Evolutionary conservation across 441 rosid genomes (phyloP).

Genomic region (Adansonia rubrostipa): DNA sequence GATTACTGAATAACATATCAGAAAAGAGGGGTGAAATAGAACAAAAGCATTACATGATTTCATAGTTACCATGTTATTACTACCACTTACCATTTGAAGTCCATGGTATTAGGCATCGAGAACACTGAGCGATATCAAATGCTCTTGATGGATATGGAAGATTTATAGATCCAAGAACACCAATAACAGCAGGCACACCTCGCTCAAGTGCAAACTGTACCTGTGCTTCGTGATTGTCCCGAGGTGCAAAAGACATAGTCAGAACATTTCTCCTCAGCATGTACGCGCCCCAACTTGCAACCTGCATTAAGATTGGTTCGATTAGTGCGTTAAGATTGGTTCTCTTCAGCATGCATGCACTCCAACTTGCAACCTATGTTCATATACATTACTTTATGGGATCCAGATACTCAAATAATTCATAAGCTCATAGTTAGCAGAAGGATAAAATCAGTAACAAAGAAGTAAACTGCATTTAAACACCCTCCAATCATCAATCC

Average conservation of each 20-base stretch:
- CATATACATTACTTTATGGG: background rate
- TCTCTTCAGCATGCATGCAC: constrained; percentile 68
- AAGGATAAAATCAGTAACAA: background rate
- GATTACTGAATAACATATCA: background rate
- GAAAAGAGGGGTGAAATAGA: constrained; percentile 10
- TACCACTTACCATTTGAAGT: constrained; percentile 60
- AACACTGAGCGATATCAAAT: constrained; percentile 81
- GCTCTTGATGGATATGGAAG: constrained; percentile 75
- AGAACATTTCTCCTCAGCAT: constrained; percentile 64
- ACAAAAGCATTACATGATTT: constrained; percentile 13
- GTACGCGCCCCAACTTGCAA: constrained; percentile 83
- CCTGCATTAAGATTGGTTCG: constrained; percentile 38
- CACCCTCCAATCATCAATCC: background rate
- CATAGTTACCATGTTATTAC: constrained; percentile 2
- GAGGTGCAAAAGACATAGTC: constrained; percentile 73
- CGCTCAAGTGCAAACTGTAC: constrained; percentile 77
- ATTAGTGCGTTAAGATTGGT: constrained; percentile 24
- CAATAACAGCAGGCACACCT: constrained; percentile 71
- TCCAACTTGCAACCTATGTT: constrained; percentile 54
- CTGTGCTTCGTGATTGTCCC: constrained; percentile 78
- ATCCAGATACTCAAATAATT: constrained; percentile 9
- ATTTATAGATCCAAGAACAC: constrained; percentile 66
- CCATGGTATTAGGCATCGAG: constrained; percentile 78
- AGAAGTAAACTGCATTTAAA: constrained; percentile 10
- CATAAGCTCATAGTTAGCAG: background rate